Evolutionary conservation across 1,284 basidiomycete genomes (phyloP), one percentile per base, ranked within the genome.

Genomic region (Xerocomus amazonicus): DNA sequence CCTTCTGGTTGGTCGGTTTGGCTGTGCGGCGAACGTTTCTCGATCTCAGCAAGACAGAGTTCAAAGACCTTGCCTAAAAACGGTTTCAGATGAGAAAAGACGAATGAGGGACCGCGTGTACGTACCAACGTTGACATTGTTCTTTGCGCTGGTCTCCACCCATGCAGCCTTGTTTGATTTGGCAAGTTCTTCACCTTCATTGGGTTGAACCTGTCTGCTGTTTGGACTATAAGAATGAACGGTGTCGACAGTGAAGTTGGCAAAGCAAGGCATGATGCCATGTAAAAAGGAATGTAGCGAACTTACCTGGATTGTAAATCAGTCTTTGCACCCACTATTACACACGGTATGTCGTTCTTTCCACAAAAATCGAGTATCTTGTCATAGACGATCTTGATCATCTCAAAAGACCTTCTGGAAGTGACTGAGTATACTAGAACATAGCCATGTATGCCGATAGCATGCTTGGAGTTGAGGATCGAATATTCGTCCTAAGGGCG

Each of bases 301-400:
- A 70, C 76, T 67, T 68, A 91, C 87, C 77, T 88, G 68, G 65
- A 77, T 63, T 72, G 78, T 67, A 99, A 72, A 75, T 99, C 96
- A 50, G 79, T 80, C 80, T 99, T 99, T 61, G 97, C 90, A 13
- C 95, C 96, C 23, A 97, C 96, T 56, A 99, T 85, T 39, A 99
- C 93, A 70, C 95, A 95, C 12, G 97, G 95, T 38, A 98, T 89
- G 57, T 85, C 83, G 53, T 87, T 84, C 47, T 92, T 80, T 43
- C 95, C 96, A 47, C 90, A 92, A 67, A 92, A 97, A 71, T 95
- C 88, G 62, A 95, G 76, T 62, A 99, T 97, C 81, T 99, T 99
- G 77, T 99, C 95, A 67, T 97, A 87, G 35, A 99, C 84, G 61
- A 93, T 90, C 68, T 90, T 84, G 57, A 97, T 82, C 91, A 98